Evolutionary conservation across 345 rosid species (phyloP), one percentile per base, ranked within the genome.

Genomic region (Citrus mangshanensis): DNA sequence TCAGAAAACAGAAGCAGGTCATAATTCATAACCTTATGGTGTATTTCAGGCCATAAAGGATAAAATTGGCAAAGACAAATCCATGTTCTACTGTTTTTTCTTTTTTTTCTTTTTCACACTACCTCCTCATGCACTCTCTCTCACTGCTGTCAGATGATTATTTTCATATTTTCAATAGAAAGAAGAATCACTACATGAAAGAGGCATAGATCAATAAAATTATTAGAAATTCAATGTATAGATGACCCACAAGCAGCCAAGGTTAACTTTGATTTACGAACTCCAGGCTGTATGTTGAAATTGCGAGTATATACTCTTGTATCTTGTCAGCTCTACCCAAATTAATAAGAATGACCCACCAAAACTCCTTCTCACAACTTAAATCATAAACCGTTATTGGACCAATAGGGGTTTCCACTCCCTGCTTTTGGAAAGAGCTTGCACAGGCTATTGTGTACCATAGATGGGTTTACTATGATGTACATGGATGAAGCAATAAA

Each of bases 401-500:
- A 38, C 42, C 25, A 16, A 8, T n/a, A 4, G 22, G 55, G 16
- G 18, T 16, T 59, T 34, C 14, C 12, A 74, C 5, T 22, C 49
- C 64, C 9, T 27, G 2, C 10, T 55, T 56, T 72, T 7, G 19
- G 37, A 19, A 72, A 55, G 18, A 54, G 42, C 25, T 19, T 2
- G 46, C 66, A 64, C 49, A 37, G 7, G 3, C 32, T 32, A 46
- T 6, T 49, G 12, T 64, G 30, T 34, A 22, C 9, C 1, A 10
- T 32, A 68, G 38, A 72, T 27, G 24, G 18, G 61, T 10, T 37
- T 60, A 68, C 9, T 28, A 74, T 73, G 22, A 75, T 19, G 67
- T 40, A 77, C 28, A 32, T 19, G 58, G 61, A 78, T 59, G 82
- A 75, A 51, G 46, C 5, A 19, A 35, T 21, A 34, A 78, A 72